These are phyloP conservation scores for Sphagnum contortum DNA, from an alignment of 225 moss, liverwort and hornwort species.

Conservation along the genomic window DNA sequence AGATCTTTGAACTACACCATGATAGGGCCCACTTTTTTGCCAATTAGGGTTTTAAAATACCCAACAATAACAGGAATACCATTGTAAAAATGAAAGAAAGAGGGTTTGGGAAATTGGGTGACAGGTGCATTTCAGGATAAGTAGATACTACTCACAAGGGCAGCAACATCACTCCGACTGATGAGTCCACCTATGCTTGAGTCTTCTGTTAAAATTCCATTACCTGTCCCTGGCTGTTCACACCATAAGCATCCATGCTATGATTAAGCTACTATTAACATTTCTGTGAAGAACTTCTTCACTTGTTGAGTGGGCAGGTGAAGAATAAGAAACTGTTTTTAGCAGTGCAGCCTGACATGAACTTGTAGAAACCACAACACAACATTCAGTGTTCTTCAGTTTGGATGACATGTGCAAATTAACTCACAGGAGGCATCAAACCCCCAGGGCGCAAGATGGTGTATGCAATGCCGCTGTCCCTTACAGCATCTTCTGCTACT, in stretches of 20 bases:
- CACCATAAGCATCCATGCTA: conserved; percentile 5
- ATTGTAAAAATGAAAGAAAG: background rate
- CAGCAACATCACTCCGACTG: conserved; percentile 74
- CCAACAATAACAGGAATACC: background rate
- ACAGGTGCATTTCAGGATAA: no score
- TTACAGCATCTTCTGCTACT: conserved; percentile 74
- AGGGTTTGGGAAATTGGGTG: no score
- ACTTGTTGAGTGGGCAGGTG: no score
- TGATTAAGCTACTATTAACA: no score
- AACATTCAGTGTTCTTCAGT: no score
- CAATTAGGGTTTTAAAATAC: background rate
- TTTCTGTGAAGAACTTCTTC: no score
- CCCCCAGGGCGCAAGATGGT: conserved; percentile 94
- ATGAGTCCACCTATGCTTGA: conserved; percentile 67
- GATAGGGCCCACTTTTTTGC: background rate
- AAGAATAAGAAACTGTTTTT: no score
- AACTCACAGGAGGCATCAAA: conserved; percentile 55
- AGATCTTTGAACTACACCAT: background rate
- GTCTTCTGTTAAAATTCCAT: conserved; percentile 74
- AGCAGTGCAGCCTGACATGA: no score
- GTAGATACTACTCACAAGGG: conserved; percentile 52
- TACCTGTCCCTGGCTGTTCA: conserved; percentile 68
- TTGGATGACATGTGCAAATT: no score
- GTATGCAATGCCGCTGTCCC: conserved; percentile 68
- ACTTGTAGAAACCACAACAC: no score